Evolutionary conservation across 441 rosid genomes (phyloP).

Genomic region (Syzygium malaccense): DNA sequence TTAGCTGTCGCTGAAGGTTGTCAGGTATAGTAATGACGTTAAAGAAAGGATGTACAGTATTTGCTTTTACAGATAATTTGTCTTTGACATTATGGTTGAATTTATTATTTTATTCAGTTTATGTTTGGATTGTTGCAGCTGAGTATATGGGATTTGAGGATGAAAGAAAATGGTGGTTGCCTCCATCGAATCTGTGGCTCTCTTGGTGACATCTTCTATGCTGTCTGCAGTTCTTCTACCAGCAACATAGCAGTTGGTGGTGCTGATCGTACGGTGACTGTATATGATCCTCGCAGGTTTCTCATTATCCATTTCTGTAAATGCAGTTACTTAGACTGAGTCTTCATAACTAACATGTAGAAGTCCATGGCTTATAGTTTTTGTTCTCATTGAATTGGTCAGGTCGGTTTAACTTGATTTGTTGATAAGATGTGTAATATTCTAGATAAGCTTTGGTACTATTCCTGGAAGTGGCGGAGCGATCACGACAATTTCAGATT

Average conservation of each 20-base stretch:
- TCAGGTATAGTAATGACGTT: slow-evolving; percentile 26
- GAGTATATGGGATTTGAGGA: slow-evolving; percentile 53
- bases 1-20: slow-evolving; percentile 60
- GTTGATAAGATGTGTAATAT: background rate
- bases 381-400: background rate
- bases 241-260: slow-evolving; percentile 62
- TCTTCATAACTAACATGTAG: background rate
- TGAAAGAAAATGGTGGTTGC: slow-evolving; percentile 48
- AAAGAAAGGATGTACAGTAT: background rate
- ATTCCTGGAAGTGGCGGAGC: background rate
- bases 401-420: background rate
- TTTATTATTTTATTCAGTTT: background rate
- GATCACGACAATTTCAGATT: background rate
- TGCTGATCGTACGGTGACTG: slow-evolving; percentile 57
- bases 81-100: background rate
- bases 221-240: slow-evolving; percentile 47
- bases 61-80: background rate
- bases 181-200: slow-evolving; percentile 48
- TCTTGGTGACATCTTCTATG: slow-evolving; percentile 42
- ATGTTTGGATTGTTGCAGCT: slow-evolving; percentile 30
- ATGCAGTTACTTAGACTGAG: background rate
- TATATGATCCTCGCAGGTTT: slow-evolving; percentile 78
- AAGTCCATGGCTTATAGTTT: background rate
- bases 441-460: background rate
- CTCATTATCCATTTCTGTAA: background rate